Conservation (phyloP, 305 asterid genomes). For the Stenogyne calaminthoides region DNA sequence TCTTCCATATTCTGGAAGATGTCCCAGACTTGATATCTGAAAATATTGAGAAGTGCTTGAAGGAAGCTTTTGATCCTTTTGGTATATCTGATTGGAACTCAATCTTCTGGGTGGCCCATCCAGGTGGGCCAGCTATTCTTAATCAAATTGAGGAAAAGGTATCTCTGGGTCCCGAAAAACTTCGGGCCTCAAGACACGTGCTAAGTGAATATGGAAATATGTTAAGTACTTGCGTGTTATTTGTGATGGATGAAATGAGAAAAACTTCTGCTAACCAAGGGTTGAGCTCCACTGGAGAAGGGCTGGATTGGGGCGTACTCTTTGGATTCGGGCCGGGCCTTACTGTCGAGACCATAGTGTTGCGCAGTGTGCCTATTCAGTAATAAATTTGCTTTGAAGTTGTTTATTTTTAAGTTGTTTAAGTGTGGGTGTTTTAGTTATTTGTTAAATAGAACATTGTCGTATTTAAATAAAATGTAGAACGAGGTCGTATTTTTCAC, state of each 20-base stretch:
- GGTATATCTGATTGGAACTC: constrained; percentile 68
- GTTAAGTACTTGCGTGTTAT: constrained; percentile 72
- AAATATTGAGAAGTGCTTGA: constrained; percentile 50
- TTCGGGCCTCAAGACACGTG: constrained; percentile 54
- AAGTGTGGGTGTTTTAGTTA: no score
- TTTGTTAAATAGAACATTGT: no score
- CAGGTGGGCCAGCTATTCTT: constrained; percentile 67
- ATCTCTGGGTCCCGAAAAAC: constrained; percentile 46
- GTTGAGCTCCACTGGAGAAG: no score
- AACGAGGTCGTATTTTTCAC: no score
- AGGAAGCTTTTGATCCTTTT: constrained; percentile 57
- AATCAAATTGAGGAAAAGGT: constrained; percentile 56
- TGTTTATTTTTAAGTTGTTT: no score
- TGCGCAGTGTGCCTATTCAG: no score
- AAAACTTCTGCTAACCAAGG: no score
- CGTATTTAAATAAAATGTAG: no score
- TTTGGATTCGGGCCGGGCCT: no score
- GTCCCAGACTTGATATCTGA: constrained; percentile 55
- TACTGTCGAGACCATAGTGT: no score
- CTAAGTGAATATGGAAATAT: constrained; percentile 66
- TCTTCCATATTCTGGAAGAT: constrained; percentile 50
- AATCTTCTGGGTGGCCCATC: constrained; percentile 64
- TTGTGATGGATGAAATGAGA: constrained; percentile 40
- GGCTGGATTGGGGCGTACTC: no score
- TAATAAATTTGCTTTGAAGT: no score